Evolutionary conservation across 2,329 filamentous ascomycete genomes (phyloP).

Genomic region (Sporothrix humicola): DNA sequence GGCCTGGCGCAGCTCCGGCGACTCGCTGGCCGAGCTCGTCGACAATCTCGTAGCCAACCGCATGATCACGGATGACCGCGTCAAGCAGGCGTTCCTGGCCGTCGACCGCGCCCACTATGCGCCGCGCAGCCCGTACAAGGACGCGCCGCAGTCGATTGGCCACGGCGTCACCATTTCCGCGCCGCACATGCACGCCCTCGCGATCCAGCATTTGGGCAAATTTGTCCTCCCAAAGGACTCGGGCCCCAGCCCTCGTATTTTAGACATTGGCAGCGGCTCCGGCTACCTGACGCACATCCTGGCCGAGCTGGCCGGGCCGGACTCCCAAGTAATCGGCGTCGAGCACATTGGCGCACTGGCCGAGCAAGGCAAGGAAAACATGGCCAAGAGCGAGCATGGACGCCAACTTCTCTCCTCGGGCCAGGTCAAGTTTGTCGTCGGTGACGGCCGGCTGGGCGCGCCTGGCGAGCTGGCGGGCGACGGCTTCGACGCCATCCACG

Average conservation of each 20-base stretch:
- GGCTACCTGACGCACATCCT: conserved; percentile 89
- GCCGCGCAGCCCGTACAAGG: conserved; percentile 70
- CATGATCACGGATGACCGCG: conserved; percentile 73
- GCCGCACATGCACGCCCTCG: conserved; percentile 66
- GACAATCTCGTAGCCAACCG: conserved; percentile 74
- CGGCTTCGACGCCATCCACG: conserved; percentile 91
- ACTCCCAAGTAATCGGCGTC: conserved; percentile 67
- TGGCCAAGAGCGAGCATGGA: conserved; percentile 67
- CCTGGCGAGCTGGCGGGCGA: conserved; percentile 53
- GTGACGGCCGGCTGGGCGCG: conserved; percentile 71
- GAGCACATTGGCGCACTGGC: conserved; percentile 80
- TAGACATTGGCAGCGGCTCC: conserved; percentile 77
- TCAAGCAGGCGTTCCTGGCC: conserved; percentile 82
- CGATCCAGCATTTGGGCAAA: conserved; percentile 56
- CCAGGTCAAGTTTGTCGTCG: conserved; percentile 73
- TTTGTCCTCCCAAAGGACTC: conserved; percentile 49
- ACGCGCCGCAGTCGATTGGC: conserved; percentile 62
- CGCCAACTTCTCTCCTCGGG: conserved; percentile 65
- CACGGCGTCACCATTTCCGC: conserved; percentile 63
- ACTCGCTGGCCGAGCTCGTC: conserved; percentile 74
- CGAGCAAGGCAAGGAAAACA: conserved; percentile 68
- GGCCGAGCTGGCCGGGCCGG: conserved; percentile 71
- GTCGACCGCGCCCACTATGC: conserved; percentile 90
- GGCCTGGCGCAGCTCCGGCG: conserved; percentile 88
- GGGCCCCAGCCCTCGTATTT: conserved; percentile 56